phyloP scores from a whole-genome alignment of 176 grass and related monocot genomes.

The Triticum urartu region DNA sequence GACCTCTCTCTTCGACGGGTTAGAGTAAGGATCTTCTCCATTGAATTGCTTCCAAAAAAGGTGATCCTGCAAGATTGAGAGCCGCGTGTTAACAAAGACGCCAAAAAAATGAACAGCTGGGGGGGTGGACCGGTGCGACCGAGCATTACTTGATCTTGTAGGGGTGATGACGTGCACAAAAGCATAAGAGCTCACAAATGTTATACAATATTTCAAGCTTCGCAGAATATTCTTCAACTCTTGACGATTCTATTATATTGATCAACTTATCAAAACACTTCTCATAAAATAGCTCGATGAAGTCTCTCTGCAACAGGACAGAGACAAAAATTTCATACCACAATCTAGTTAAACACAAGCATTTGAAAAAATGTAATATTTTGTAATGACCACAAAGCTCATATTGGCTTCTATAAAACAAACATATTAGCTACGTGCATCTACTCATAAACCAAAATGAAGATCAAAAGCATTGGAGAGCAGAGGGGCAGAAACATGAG shows the following conservation, averaged over 20 bases:
- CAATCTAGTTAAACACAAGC: slow-evolving; percentile 16
- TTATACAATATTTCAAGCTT: slow-evolving; percentile 70
- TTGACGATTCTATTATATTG: slow-evolving; percentile 64
- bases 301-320: slow-evolving; percentile 56
- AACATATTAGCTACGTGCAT: slow-evolving; percentile 3
- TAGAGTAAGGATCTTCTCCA: slow-evolving; percentile 82
- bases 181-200: slow-evolving; percentile 83
- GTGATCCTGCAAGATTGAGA: slow-evolving; percentile 48
- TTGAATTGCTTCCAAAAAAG: slow-evolving; percentile 61
- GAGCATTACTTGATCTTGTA: slow-evolving; percentile 71
- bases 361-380: slow-evolving; percentile 22
- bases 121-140: not conserved
- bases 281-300: slow-evolving; percentile 63
- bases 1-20: slow-evolving; percentile 63
- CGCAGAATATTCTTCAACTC: slow-evolving; percentile 38
- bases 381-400: slow-evolving; percentile 15
- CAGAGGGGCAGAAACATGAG: slow-evolving; percentile 11
- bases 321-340: slow-evolving; percentile 12
- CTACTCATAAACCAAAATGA: slow-evolving; percentile 4
- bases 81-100: slow-evolving; percentile 27
- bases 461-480: slow-evolving; percentile 9
- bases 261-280: slow-evolving; percentile 71
- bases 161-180: slow-evolving; percentile 71
- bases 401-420: not conserved
- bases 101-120: slow-evolving; percentile 30